Base-by-base conservation (phyloP, 2,329 filamentous ascomycete species). In the Aspergillus quadrilineatus region DNA sequence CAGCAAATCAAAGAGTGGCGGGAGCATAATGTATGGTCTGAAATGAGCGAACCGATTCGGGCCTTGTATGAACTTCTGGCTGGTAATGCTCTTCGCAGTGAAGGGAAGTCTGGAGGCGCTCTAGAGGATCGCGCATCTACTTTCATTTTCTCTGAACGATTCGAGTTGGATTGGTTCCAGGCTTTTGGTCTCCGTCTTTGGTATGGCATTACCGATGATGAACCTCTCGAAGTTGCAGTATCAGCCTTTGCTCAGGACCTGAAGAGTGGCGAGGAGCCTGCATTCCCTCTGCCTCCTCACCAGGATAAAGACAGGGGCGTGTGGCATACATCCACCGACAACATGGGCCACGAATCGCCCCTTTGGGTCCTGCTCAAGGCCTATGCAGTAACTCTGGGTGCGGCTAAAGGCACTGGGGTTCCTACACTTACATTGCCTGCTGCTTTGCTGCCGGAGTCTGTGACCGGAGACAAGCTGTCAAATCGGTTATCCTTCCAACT, bases 151-250 rank as follows among this genome's bases (percentile, higher is more conserved):
- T 89, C 91, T 1, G 83, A 89, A 65, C 87, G 87, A 46, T 99
- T 97, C 70, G 85, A 85, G 4, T 80, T 99, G 36, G 89, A 95
- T 70, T 99, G 94, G 94, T 87, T 90, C 71, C 92, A 96, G 69
- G 88, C 92, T 0, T 96, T 99, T 72, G 93, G 90, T 9, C 81
- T 99, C 49, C 86, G 92, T 43, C 80, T 99, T 1, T 97, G 92
- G 89, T 99, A 96, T 71, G 87, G 87, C 44, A 89, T 86, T 41
- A 80, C 84, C 2, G 79, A 83, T 34, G 80, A 86, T 39, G 88
- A 92, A 44, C 82, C 85, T 36, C 80, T 97, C 43, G 84, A 87
- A 49, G 78, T 81, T 45, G 92, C 92, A 2, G 87, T 99, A 4
- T 75, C 80, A 43, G 82, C 83, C 29, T 99, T 92, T 73, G 80